Evolutionary conservation across 202 grass and related monocot genomes (phyloP), one percentile per base, ranked within the genome.

Genomic region (Bolboschoenoplectus hybrid): DNA sequence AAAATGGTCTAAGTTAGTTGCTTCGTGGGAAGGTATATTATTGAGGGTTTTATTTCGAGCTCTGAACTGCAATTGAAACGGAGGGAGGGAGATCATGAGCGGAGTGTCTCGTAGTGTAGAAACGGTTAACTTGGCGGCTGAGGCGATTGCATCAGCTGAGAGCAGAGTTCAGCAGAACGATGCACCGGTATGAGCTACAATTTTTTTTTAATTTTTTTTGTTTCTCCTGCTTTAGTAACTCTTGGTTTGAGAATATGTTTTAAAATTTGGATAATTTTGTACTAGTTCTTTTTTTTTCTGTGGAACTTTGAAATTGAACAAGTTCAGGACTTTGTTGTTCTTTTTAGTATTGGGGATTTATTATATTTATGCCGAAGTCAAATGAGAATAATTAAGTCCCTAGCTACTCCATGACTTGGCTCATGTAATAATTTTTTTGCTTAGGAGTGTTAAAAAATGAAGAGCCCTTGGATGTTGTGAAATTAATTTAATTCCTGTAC

Each of bases 61-160:
- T 34, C 6, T 61, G 6, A 10, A 34, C 39, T 64, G 26, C 20
- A 81, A 46, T 81, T 63, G 46, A 56, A 45, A 60, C 45, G 20
- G 13, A 66, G 58, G 20, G 13, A 66, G 58, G 11, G 45, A 16
- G 44, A 81, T 60, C 17, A 60, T 87, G 74, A 82, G 39, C 75
- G 61, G 60, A 13, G 60, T 13, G 81, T 6, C 89, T 5, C 81
- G 68, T 36, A 88, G 78, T 67, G 12, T 55, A 39, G 77, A 86
- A 55, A 91, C 88, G 19, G 92, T 91, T 75, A 88, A 78, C 51
- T 89, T 89, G 50, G 89, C 92, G 3, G 92, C 92, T 66, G 88
- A 87, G 77, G 87, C 71, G 73, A 86, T 94, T 7, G 10, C 87
- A 55, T 17, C 79, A 61, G 38, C 89, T 78, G 66, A 71, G 83